phyloP scores from a whole-genome alignment of 345 rosid species.

The Pistacia vera region DNA sequence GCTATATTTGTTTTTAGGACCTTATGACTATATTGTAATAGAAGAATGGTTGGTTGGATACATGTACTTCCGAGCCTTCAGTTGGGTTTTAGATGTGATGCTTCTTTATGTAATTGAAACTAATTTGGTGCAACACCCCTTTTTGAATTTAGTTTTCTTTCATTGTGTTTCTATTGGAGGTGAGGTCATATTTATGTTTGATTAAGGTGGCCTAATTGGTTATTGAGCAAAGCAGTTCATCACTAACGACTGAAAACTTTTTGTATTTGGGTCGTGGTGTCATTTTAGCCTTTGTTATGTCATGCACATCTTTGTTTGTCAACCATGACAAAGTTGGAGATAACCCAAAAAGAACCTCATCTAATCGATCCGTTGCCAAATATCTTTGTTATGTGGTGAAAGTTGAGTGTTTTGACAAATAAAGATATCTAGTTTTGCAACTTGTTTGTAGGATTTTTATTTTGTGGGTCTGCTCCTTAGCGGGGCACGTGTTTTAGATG shows the following conservation, averaged over 20 bases:
- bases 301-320: too few species aligned
- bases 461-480: too few species aligned
- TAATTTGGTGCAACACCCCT: conserved; percentile 2
- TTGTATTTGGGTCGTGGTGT: too few species aligned
- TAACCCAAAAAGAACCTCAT: too few species aligned
- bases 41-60: conserved; percentile 25
- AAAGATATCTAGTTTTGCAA: too few species aligned
- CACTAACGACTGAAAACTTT: background rate
- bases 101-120: conserved; percentile 24
- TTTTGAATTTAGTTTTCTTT: background rate
- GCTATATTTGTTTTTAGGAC: conserved; percentile 18
- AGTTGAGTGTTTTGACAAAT: too few species aligned
- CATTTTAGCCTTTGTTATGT: too few species aligned
- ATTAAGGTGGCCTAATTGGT: background rate
- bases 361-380: too few species aligned
- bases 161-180: background rate
- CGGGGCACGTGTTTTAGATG: too few species aligned
- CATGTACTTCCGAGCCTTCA: conserved; percentile 15
- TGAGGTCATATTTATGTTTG: background rate
- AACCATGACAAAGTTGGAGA: too few species aligned
- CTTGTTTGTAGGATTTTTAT: too few species aligned
- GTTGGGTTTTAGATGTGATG: conserved; percentile 14
- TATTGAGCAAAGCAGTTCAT: background rate
- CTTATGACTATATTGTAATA: conserved; percentile 31
- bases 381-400: too few species aligned